Percentiles rank a stretch among this genome's conserved stretches.
phyloP scores from a whole-genome alignment of 2,329 filamentous ascomycete genomes.

The Arthrobotrys sphaeroides region DNA sequence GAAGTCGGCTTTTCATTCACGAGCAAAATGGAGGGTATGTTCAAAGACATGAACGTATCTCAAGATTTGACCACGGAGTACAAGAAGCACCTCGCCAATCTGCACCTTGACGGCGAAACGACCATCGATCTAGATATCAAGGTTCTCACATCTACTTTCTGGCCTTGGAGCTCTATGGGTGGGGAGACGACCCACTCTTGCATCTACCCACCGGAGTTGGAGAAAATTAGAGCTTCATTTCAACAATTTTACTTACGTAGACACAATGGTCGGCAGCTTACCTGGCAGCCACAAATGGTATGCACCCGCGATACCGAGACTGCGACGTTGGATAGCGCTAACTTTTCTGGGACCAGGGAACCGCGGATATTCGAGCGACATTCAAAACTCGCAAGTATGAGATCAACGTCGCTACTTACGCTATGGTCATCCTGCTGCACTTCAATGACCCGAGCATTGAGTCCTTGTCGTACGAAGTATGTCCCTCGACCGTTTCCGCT shows the following conservation, averaged over 20 bases:
- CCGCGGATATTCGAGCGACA: slow-evolving; percentile 82
- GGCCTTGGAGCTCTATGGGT: slow-evolving; percentile 90
- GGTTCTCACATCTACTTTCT: slow-evolving; percentile 91
- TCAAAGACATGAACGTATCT: slow-evolving; percentile 92
- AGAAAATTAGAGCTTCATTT: slow-evolving; percentile 81
- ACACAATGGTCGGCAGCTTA: slow-evolving; percentile 86
- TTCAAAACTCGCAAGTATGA: slow-evolving; percentile 84
- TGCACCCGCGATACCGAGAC: neutral
- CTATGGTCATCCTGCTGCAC: slow-evolving; percentile 85
- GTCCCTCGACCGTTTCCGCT: neutral
- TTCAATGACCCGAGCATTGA: slow-evolving; percentile 76
- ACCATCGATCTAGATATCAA: slow-evolving; percentile 82
- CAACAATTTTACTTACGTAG: slow-evolving; percentile 87
- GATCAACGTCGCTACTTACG: slow-evolving; percentile 89
- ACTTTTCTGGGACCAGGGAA: slow-evolving; percentile 60
- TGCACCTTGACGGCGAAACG: slow-evolving; percentile 66
- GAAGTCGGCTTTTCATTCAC: slow-evolving; percentile 96
- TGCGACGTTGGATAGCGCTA: neutral
- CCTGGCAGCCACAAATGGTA: slow-evolving; percentile 76
- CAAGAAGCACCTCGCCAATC: slow-evolving; percentile 73
- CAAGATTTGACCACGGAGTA: slow-evolving; percentile 82
- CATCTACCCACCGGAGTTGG: slow-evolving; percentile 78
- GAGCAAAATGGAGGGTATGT: slow-evolving; percentile 93
- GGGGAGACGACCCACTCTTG: slow-evolving; percentile 69
- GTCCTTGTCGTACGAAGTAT: slow-evolving; percentile 24